Evolutionary conservation across 2,329 filamentous ascomycete species (phyloP), one percentile per base, ranked within the genome.

Genomic region (Diaporthe amygdali): DNA sequence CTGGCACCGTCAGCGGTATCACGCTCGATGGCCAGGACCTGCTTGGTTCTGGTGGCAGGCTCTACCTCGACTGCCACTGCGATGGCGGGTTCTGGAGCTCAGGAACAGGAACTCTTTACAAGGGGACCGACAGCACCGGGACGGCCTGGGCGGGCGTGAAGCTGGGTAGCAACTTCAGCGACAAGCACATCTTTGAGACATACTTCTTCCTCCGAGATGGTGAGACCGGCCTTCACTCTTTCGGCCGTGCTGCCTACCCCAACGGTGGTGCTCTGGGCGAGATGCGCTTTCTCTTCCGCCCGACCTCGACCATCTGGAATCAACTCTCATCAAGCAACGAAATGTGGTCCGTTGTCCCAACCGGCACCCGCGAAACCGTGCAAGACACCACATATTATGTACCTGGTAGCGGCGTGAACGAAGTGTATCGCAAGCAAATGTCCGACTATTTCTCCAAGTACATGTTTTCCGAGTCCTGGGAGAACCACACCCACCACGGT

Each of bases 381-480:
- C 90, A 91, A 76, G 90, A 92, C 78, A 89, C 90, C 4, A 90
- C 90, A 0, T 91, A 88, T 87, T 87, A 88, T 54, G 77, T 91
- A 15, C 56, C 56, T 14, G 86, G 87, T n/a, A 87, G 87, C 52
- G 85, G 85, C 0, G 84, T 85, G 0, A 76, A 86, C 14, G 87
- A 89, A 74, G 81, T 86, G 0, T 92, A 91, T 75, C 87, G 89
- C 0, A 77, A 84, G 39, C 81, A 89, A 66, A 84, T 87, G 71
- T 83, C 87, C 2, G 86, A 90, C 61, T 92, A 90, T 77, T 92
- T 91, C 75, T 92, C 90, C 32, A 92, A 92, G 77, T 92, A 92
- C 74, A 91, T 87, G 0, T 91, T 92, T 71, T 82, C 84, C 5
- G 88, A 89, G 69, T 83, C 83, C 1, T 91, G 88, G 88, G 82